Evolutionary conservation across 345 rosid species (phyloP).

Genomic region (Atalantia buxifolia): DNA sequence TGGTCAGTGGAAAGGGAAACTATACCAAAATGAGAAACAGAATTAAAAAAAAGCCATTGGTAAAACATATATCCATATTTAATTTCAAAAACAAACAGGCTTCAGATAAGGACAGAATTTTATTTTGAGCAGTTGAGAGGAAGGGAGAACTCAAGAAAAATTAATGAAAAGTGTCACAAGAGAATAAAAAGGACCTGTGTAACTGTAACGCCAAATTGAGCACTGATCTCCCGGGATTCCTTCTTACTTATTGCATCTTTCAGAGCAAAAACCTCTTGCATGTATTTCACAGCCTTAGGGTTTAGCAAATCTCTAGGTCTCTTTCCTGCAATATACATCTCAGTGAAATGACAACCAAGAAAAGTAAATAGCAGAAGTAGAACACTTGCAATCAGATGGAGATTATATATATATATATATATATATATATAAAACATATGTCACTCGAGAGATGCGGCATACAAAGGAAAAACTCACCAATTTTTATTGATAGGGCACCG

Average conservation of each 20-base stretch:
- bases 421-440: too few species aligned
- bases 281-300: constrained; percentile 89
- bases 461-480: constrained; percentile 55
- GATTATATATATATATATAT: too few species aligned
- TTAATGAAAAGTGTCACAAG: neutral
- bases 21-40: neutral
- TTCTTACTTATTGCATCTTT: constrained; percentile 94
- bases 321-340: constrained; percentile 56
- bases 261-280: constrained; percentile 85
- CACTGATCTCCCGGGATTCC: constrained; percentile 93
- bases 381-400: neutral
- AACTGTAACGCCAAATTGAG: constrained; percentile 77
- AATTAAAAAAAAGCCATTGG: neutral
- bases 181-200: constrained; percentile 56
- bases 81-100: neutral
- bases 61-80: neutral
- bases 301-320: constrained; percentile 95
- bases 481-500: constrained; percentile 86
- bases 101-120: neutral
- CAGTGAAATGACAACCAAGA: neutral
- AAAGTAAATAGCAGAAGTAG: constrained; percentile 1
- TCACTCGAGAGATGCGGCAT: neutral
- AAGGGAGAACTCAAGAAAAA: neutral
- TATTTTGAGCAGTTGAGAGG: neutral
- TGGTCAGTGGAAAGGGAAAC: neutral